Conservation (phyloP, 495 filamentous ascomycete genomes). For the Pseudotulostoma volvatum region DNA sequence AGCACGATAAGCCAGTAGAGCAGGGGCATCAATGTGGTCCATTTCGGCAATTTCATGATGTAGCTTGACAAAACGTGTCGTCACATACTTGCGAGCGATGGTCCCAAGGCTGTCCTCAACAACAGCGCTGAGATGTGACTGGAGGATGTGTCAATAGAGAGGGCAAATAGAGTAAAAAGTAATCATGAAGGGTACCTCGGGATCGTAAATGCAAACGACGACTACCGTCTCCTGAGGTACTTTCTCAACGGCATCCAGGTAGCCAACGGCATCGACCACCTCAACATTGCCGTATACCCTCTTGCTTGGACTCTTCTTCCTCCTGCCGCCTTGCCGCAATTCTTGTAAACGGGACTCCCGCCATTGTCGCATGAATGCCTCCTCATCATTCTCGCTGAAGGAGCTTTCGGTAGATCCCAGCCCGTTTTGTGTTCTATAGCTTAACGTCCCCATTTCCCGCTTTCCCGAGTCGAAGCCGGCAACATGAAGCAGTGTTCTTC, state of each 20-base stretch:
- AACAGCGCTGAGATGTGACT: slow-evolving; percentile 59
- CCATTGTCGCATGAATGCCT: slow-evolving; percentile 72
- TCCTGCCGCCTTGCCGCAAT: slow-evolving; percentile 41
- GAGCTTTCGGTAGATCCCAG: slow-evolving; percentile 16
- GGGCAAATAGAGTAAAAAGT: slow-evolving; percentile 10
- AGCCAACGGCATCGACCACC: slow-evolving; percentile 75
- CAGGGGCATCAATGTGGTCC: slow-evolving; percentile 75
- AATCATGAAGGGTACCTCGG: slow-evolving; percentile 42
- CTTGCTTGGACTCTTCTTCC: slow-evolving; percentile 48
- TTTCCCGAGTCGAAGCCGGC: slow-evolving; percentile 13
- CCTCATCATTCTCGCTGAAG: slow-evolving; percentile 41
- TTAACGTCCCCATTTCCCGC: not conserved
- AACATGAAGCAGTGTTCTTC: slow-evolving; percentile 27
- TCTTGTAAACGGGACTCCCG: slow-evolving; percentile 61
- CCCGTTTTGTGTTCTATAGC: not conserved
- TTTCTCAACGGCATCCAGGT: slow-evolving; percentile 88
- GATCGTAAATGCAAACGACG: slow-evolving; percentile 90
- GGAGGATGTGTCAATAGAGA: slow-evolving; percentile 8
- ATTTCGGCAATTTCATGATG: slow-evolving; percentile 91
- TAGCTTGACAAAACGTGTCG: slow-evolving; percentile 76
- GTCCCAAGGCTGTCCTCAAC: slow-evolving; percentile 62
- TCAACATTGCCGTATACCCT: slow-evolving; percentile 63
- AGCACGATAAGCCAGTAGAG: slow-evolving; percentile 72
- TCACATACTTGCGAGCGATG: slow-evolving; percentile 50
- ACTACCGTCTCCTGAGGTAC: slow-evolving; percentile 66